These are phyloP conservation scores for Cyberlindnera mississippiensis DNA, from an alignment of 805 yeast species.

Conservation along the genomic window DNA sequence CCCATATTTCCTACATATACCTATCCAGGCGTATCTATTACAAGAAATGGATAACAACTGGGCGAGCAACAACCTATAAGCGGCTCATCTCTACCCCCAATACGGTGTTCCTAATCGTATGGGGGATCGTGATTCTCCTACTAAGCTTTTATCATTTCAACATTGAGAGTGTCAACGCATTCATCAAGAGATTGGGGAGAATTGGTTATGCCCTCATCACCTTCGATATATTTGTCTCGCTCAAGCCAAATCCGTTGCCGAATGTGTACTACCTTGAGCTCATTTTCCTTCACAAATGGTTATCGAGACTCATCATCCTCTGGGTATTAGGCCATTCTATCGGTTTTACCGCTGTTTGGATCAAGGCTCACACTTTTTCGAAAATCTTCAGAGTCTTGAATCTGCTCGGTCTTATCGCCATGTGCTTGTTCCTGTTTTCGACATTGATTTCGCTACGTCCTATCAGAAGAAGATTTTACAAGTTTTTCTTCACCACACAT, in stretches of 20 bases:
- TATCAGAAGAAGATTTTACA: conserved; percentile 47
- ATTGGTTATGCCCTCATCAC: conserved; percentile 56
- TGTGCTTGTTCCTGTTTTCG: conserved; percentile 34
- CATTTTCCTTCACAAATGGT: conserved; percentile 65
- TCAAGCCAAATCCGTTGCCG: conserved; percentile 52
- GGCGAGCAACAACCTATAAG: conserved; percentile 34
- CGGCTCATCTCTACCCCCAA: conserved; percentile 34
- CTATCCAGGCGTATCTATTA: conserved; percentile 32
- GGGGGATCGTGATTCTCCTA: conserved; percentile 31
- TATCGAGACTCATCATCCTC: conserved; percentile 52
- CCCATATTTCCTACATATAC: conserved; percentile 37
- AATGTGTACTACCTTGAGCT: conserved; percentile 49
- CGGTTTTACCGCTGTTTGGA: conserved; percentile 51
- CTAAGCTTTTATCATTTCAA: conserved; percentile 35
- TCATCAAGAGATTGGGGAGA: conserved; percentile 58
- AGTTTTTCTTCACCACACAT: conserved; percentile 54
- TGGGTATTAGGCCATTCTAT: conserved; percentile 47
- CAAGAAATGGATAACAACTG: conserved; percentile 35
- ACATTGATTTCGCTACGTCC: conserved; percentile 43
- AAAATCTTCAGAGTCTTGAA: conserved; percentile 40
- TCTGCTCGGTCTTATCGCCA: conserved; percentile 48
- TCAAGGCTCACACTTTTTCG: conserved; percentile 30
- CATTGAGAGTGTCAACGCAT: conserved; percentile 32
- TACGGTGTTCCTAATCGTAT: conserved; percentile 32
- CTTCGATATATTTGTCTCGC: conserved; percentile 48